Evolutionary conservation across 2,329 filamentous ascomycete species (phyloP), one percentile per base, ranked within the genome.

Genomic region (Elsinoe necatrix): DNA sequence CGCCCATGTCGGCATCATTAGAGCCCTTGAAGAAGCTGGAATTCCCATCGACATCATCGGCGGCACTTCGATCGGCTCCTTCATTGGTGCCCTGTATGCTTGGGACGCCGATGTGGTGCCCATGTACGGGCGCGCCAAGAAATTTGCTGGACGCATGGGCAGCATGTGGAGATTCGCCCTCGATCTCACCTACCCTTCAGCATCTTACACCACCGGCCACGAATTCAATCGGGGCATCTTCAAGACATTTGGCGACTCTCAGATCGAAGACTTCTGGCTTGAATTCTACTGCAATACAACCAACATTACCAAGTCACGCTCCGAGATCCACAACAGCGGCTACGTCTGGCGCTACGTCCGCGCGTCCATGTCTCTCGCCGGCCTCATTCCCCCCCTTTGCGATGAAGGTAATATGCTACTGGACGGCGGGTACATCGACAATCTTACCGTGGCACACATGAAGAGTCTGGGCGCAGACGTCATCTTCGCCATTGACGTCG

Each of bases 261-360:
- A 97, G 68, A 97, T 98, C 58, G 93, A 98, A 72, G 93, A 98
- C 70, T 98, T 97, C 67, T 98, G 93, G 93, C 80, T 98, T 9
- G 90, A 95, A 63, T 98, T 89, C 69, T 98, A 98, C 74, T 98
- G 95, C 79, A 98, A 98, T 72, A 97, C 93, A 0, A 98, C 95
- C 35, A 98, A 97, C 71, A 97, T 98, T 72, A 95, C 87, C 74
- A 95, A 95, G 71, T 93, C 87, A 60, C 82, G 92, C 18, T 83
- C 83, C 2, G 93, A 98, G 69, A 91, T 95, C 62, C 93, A 98
- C 71, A 96, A 90, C 0, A 93, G 87, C 59, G 93, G 93, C 12
- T 98, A 98, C 66, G 92, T 93, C 0, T 98, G 93, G 93, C 83
- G 95, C 41, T 98, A 98, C 66, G 88, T 98, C 21, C 82, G 93